phyloP scores from a whole-genome alignment of 352 stramenopile genomes.

The Phytopythium helicoides region DNA sequence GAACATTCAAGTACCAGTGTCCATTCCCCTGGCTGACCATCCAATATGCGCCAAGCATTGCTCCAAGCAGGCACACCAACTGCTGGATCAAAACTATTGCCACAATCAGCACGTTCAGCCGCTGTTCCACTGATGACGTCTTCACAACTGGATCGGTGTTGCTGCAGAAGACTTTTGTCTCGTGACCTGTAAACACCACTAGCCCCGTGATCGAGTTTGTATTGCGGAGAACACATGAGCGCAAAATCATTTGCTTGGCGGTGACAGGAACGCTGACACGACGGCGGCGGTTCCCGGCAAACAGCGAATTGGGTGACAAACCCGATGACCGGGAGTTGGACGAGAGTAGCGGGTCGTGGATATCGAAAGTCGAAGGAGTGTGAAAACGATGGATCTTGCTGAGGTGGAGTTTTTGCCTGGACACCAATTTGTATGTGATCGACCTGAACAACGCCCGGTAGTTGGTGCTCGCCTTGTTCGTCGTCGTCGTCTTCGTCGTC shows the following conservation, averaged over 20 bases:
- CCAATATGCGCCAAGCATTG: conserved; percentile 63
- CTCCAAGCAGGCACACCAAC: conserved; percentile 60
- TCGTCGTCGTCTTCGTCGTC: conserved; percentile 4
- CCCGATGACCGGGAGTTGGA: not conserved
- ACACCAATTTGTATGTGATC: conserved; percentile 2
- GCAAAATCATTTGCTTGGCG: conserved; percentile 88
- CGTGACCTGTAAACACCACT: conserved; percentile 88
- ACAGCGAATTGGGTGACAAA: not conserved
- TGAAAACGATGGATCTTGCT: no score
- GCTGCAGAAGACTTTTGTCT: conserved; percentile 85
- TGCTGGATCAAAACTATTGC: conserved; percentile 76
- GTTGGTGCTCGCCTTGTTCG: not conserved
- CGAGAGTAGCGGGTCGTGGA: not conserved
- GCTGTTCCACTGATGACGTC: conserved; percentile 72
- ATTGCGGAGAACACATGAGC: conserved; percentile 87
- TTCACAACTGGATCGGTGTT: conserved; percentile 78
- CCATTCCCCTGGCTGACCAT: conserved; percentile 57
- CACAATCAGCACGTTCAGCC: conserved; percentile 71
- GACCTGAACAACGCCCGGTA: conserved; percentile 17
- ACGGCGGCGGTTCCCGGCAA: not conserved
- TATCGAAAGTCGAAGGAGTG: not conserved
- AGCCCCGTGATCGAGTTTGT: conserved; percentile 80
- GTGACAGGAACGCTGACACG: conserved; percentile 59
- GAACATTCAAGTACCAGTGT: conserved; percentile 63
- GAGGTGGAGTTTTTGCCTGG: no score